Evolutionary conservation across 805 yeast species (phyloP).

Genomic region (Yarrowia phangngaensis): DNA sequence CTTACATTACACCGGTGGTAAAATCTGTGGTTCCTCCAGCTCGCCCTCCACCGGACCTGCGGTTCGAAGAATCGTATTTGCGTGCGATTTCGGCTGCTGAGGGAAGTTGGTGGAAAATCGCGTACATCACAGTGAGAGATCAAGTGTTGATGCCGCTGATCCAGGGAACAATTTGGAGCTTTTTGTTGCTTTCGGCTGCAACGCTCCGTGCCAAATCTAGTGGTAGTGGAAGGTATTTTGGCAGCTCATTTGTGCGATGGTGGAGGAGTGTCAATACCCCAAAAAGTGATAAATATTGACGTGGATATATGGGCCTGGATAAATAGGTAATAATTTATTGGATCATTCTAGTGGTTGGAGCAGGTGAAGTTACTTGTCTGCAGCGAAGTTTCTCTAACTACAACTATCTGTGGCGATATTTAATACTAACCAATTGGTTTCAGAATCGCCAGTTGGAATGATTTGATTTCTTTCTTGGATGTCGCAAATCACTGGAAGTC

Average conservation of each 20-base stretch:
- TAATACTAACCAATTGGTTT: too few species aligned
- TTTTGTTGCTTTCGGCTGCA: slow-evolving; percentile 28
- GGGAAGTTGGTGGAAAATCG: slow-evolving; percentile 34
- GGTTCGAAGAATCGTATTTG: slow-evolving; percentile 37
- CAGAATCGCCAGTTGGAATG: too few species aligned
- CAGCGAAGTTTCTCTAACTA: too few species aligned
- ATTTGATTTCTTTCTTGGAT: too few species aligned
- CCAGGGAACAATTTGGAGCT: slow-evolving; percentile 41
- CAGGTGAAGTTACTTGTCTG: too few species aligned
- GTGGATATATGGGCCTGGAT: too few species aligned
- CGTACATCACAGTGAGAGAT: slow-evolving; percentile 36
- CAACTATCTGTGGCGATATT: too few species aligned
- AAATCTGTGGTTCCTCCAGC: background rate
- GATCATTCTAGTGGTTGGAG: background rate
- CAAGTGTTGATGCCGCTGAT: slow-evolving; percentile 38
- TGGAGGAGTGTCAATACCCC: slow-evolving; percentile 19
- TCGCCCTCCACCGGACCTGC: slow-evolving; percentile 34
- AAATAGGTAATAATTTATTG: slow-evolving; percentile 17
- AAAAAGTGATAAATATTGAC: too few species aligned
- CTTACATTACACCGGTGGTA: background rate
- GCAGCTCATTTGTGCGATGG: slow-evolving; percentile 8
- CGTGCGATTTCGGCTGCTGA: slow-evolving; percentile 37
- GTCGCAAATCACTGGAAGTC: too few species aligned
- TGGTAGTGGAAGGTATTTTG: slow-evolving; percentile 8
- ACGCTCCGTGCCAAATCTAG: background rate